Evolutionary conservation across 345 rosid species (phyloP).

Genomic region (Linum trigynum): DNA sequence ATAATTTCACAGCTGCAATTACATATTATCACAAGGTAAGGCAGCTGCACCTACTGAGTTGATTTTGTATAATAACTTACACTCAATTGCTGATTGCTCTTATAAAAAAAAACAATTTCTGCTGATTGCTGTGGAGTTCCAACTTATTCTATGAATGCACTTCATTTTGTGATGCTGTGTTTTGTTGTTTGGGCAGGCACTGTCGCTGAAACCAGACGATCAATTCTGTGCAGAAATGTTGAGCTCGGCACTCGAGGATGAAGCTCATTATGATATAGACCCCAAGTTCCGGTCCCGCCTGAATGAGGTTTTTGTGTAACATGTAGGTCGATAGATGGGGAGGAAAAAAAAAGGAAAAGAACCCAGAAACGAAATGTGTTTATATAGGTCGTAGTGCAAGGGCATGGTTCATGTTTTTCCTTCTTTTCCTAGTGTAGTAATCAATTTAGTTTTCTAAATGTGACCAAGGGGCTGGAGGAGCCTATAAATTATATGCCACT

Average conservation of each 20-base stretch:
- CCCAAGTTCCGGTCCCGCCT: slow-evolving; percentile 38
- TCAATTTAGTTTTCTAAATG: no score
- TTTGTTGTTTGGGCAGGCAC: slow-evolving; percentile 34
- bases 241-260: slow-evolving; percentile 61
- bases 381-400: neutral
- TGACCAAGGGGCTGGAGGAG: no score
- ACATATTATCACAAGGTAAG: slow-evolving; percentile 78
- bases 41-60: neutral
- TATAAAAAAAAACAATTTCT: neutral
- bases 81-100: no score
- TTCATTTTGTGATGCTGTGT: neutral
- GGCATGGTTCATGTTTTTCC: no score
- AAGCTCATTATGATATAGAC: slow-evolving; percentile 52
- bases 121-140: neutral
- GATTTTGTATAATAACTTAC: neutral
- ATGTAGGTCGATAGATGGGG: neutral
- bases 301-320: slow-evolving; percentile 7
- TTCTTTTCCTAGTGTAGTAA: no score
- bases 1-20: slow-evolving; percentile 69
- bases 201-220: slow-evolving; percentile 77
- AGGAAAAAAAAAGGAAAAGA: neutral
- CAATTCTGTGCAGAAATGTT: slow-evolving; percentile 87
- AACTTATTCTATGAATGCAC: neutral
- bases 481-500: no score
- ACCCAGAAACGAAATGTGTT: neutral